Base-by-base conservation (phyloP, 2,329 filamentous ascomycete genomes). In the Lachnum nothofagi region DNA sequence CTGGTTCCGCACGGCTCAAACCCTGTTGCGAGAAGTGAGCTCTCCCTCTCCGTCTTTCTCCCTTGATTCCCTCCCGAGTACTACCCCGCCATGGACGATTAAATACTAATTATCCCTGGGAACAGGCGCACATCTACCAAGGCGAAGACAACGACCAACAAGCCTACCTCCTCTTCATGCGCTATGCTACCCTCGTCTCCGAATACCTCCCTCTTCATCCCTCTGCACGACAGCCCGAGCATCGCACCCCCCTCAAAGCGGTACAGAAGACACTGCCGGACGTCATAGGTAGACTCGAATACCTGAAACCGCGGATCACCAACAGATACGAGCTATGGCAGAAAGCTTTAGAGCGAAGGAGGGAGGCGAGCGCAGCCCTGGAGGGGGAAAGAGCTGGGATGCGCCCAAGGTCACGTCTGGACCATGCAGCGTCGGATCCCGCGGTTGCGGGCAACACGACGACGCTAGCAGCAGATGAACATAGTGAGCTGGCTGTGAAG, bases 161-260 rank as follows among this genome's bases (percentile, higher is more conserved):
- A 63, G 88, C 91, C 4, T 98, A 95, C 67, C 78, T 96, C 46
- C 82, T 97, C 51, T 79, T 95, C n/a, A 88, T 93, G 65, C 83
- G 93, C 59, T 90, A 95, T 69, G 89, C 89, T 8, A 78, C 85
- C 45, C 81, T 98, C n/a, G 80, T 95, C 20, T 72, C 95, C 23
- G 79, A 88, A 5, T 78, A 85, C 46, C 74, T 98, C 7, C 76
- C 80, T 0, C 77, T 72, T 1, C 93, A 97, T 60, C 90, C 91
- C 1, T 82, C 93, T 48, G 80, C 80, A 39, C 85, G 79, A 58
- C 77, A 81, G 6, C 76, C 80, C 8, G 80, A 85, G 29, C 77
- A 78, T 55, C 74, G 73, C 47, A 67, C 69, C 45, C 72, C 73
- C 10, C 63, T 85, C 40, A 69, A 72, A 40, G 70, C 72, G 34